Percentiles rank a stretch among this genome's conserved stretches.
phyloP scores from a whole-genome alignment of 306 rosid genomes.

The Hippophae rhamnoides region DNA sequence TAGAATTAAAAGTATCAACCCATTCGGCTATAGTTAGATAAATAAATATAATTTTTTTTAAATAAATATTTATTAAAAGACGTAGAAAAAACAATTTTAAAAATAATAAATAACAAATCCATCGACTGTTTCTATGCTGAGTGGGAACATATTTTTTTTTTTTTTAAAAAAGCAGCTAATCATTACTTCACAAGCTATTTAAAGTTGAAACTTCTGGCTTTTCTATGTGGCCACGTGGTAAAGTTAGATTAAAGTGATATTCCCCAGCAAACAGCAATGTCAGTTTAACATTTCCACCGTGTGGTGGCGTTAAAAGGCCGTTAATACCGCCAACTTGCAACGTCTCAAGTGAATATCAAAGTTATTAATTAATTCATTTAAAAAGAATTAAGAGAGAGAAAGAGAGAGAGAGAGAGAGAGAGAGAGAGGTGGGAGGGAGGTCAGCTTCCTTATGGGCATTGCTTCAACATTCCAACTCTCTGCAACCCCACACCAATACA shows the following conservation, averaged over 20 bases:
- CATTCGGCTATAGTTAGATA: slow-evolving; percentile 13
- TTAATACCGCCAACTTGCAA: slow-evolving; percentile 52
- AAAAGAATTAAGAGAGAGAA: neutral
- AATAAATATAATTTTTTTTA: no score
- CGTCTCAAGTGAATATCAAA: slow-evolving; percentile 20
- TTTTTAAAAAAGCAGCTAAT: slow-evolving; percentile 15
- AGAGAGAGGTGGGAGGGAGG: slow-evolving; percentile 63
- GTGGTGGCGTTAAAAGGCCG: slow-evolving; percentile 66
- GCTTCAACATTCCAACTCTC: slow-evolving; percentile 74
- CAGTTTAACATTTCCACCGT: slow-evolving; percentile 8
- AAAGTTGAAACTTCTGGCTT: slow-evolving; percentile 1
- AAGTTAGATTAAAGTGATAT: slow-evolving; percentile 7
- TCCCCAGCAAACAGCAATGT: neutral
- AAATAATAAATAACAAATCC: no score
- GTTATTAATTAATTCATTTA: neutral
- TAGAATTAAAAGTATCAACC: neutral
- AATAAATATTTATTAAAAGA: no score
- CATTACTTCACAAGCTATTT: slow-evolving; percentile 12
- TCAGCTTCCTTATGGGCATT: slow-evolving; percentile 52
- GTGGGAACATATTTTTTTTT: no score
- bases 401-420: slow-evolving; percentile 8
- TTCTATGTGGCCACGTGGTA: slow-evolving; percentile 35
- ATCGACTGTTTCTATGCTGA: no score
- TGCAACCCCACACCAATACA: slow-evolving; percentile 39
- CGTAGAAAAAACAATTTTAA: no score